phyloP scores from a whole-genome alignment of 2,329 filamentous ascomycete species.

The Paramyrothecium sp. region DNA sequence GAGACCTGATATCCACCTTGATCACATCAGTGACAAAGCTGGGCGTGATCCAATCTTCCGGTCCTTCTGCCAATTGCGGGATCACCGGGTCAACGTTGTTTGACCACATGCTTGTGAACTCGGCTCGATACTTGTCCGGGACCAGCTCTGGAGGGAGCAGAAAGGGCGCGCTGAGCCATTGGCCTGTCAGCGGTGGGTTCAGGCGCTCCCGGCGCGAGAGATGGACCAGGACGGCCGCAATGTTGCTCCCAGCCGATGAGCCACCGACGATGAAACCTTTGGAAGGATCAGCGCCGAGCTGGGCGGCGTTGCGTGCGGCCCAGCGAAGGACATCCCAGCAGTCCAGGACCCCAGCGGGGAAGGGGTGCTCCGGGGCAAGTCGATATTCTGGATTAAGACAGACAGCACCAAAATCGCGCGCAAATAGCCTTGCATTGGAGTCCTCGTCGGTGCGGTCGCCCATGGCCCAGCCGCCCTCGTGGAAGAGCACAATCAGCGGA shows the following conservation, averaged over 20 bases:
- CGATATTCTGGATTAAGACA: constrained; percentile 2
- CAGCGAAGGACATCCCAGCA: constrained; percentile 6
- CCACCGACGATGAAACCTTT: constrained; percentile 19
- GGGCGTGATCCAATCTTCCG: constrained; percentile 4
- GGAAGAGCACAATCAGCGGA: constrained; percentile 4
- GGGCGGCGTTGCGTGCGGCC: not conserved
- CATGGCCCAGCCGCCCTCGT: constrained; percentile 7
- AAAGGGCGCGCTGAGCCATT: constrained; percentile 6
- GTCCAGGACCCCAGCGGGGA: constrained; percentile 1
- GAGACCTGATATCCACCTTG: not conserved
- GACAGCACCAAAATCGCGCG: not conserved
- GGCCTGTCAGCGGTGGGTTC: constrained; percentile 6
- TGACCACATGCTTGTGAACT: constrained; percentile 4
- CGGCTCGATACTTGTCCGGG: not conserved
- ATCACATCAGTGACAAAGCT: not conserved
- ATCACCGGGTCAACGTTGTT: not conserved
- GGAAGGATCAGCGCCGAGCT: constrained; percentile 6
- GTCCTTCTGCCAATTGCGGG: constrained; percentile 2
- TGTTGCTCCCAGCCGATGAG: constrained; percentile 23
- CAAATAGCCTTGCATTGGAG: not conserved
- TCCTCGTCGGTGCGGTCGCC: not conserved
- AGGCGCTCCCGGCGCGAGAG: constrained; percentile 7
- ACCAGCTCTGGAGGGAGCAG: constrained; percentile 2
- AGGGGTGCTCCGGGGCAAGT: constrained; percentile 6
- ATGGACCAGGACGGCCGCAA: constrained; percentile 21